Conservation (phyloP, 2,329 filamentous ascomycete genomes). For the Onygenales sp. region DNA sequence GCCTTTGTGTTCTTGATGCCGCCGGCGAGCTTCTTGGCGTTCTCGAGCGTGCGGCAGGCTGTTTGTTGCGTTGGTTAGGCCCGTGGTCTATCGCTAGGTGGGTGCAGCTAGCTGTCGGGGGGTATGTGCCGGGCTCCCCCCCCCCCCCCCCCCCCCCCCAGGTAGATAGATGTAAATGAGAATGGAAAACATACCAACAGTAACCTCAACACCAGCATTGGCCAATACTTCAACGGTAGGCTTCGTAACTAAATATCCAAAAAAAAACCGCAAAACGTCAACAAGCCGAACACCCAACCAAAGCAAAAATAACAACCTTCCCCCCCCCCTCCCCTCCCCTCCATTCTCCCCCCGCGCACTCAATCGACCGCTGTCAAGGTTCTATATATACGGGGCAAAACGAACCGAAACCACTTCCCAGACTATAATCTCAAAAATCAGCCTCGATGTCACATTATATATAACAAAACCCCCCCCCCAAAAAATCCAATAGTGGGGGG, state of each 20-base stretch:
- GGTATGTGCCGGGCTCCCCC: no score
- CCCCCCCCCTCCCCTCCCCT: no score
- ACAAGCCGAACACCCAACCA: no score
- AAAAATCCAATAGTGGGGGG: background rate
- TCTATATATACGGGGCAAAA: background rate
- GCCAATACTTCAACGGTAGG: slow-evolving; percentile 56
- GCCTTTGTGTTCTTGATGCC: slow-evolving; percentile 64
- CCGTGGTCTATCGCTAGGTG: background rate
- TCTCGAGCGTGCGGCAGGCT: slow-evolving; percentile 76
- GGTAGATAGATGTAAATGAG: background rate
- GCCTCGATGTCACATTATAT: background rate
- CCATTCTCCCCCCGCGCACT: no score
- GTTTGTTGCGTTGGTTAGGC: background rate
- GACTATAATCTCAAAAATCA: slow-evolving; percentile 4
- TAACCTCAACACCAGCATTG: slow-evolving; percentile 52
- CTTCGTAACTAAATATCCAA: slow-evolving; percentile 40
- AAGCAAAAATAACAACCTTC: no score
- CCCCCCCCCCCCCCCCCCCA: no score
- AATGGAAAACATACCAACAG: slow-evolving; percentile 46
- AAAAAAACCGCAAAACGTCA: no score
- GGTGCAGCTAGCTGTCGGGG: background rate
- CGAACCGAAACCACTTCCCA: slow-evolving; percentile 15
- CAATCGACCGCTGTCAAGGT: no score
- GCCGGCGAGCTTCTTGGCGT: slow-evolving; percentile 62
- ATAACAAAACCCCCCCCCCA: background rate